Evolutionary conservation across 768 basidiomycete species (phyloP), one percentile per base, ranked within the genome.

Genomic region (Auricularia sp.): DNA sequence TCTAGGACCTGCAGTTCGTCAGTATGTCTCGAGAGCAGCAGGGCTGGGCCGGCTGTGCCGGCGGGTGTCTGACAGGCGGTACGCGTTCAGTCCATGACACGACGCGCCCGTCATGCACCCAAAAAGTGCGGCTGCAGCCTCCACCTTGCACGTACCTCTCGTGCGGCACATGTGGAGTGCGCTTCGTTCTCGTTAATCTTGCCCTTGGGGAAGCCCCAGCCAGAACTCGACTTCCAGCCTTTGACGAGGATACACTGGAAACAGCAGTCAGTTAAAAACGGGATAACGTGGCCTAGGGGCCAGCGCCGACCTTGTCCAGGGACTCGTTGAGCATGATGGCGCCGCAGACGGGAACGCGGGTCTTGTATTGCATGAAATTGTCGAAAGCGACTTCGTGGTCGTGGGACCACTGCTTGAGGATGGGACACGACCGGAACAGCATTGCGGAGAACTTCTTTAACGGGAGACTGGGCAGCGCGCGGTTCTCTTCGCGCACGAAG

Each of bases 201-300:
- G n/a, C 97, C 97, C 73, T 96, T 92, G 6, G 97, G 97, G 75
- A 98, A 99, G n/a, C 93, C 90, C 97, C 97, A 99, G 6, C 94
- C 92, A 2, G 97, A 91, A 21, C 89, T 91, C 42, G 92, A 86
- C 75, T 97, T 98, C 93, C 93, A 98, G 6, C 97, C 97, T 76
- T 97, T 94, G 65, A 99, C 97, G 66, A 99, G 83, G n/a, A 99
- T 81, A 72, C 92, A 94, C 95, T 98, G 72, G 8, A 14, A 42
- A 42, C 1, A 42, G 7, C 4, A 29, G 29, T 3, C 2, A 29
- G 29, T 29, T 29, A 29, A 29, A 29, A 29, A 29, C 29, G 29
- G 29, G 29, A 29, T 29, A 29, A 29, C 29, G 29, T 3, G 29
- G n/a, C 64, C 63, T 63, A 63, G 24, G 62, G 37, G 62, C 21